These are phyloP conservation scores for Phyllosticta capitalensis DNA, from an alignment of 2,329 filamentous ascomycete genomes.

Conservation along the genomic window DNA sequence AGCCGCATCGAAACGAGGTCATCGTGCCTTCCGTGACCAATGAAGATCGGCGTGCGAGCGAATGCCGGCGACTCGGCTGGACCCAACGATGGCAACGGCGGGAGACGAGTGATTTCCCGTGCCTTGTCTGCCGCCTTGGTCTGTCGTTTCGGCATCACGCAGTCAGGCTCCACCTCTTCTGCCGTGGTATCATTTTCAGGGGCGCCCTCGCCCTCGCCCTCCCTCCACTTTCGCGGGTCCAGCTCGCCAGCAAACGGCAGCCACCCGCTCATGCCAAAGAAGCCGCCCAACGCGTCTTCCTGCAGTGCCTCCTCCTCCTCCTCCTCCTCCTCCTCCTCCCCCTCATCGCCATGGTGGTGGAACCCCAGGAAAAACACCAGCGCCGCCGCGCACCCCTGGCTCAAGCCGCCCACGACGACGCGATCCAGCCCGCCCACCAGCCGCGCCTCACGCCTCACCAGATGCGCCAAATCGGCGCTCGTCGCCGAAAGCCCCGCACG, in stretches of 20 bases:
- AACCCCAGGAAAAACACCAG: slow-evolving; percentile 15
- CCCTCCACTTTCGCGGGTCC: neutral
- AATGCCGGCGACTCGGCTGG: neutral
- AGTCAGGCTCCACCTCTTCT: slow-evolving; percentile 12
- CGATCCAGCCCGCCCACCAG: slow-evolving; percentile 10
- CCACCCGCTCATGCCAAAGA: slow-evolving; percentile 17
- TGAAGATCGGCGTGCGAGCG: slow-evolving; percentile 14
- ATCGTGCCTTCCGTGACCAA: slow-evolving; percentile 17
- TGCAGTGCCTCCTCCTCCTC: neutral
- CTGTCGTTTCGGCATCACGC: slow-evolving; percentile 10
- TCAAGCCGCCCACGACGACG: slow-evolving; percentile 18
- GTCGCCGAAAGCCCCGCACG: slow-evolving; percentile 32
- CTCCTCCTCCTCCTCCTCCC: neutral
- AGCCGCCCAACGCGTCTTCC: slow-evolving; percentile 12
- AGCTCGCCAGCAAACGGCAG: slow-evolving; percentile 15
- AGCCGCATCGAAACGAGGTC: slow-evolving; percentile 13
- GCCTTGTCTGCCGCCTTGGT: neutral
- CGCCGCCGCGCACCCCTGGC: slow-evolving; percentile 18
- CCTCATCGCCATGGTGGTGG: slow-evolving; percentile 2
- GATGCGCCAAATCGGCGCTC: slow-evolving; percentile 22
- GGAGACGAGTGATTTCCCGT: neutral
- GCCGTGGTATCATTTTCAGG: neutral
- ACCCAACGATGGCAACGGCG: neutral
- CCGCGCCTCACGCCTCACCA: slow-evolving; percentile 14
- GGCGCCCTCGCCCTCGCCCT: slow-evolving; percentile 5